Percentiles rank a stretch among this genome's conserved stretches.
These are phyloP conservation scores for Bruguiera hainesii DNA, from an alignment of 441 rosid genomes.

Conservation along the genomic window DNA sequence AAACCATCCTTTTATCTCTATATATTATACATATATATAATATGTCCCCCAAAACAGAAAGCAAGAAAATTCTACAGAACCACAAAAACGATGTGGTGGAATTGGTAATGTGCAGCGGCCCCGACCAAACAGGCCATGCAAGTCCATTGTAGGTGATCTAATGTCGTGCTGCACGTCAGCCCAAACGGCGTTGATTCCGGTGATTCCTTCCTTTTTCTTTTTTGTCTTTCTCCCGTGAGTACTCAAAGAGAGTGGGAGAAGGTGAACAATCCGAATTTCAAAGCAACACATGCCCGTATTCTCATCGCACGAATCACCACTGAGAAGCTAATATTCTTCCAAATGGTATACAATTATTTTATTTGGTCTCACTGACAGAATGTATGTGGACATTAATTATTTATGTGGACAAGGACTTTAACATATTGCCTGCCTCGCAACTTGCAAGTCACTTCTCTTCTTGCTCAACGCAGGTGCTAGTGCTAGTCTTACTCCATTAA, in stretches of 20 bases:
- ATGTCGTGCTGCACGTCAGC: slow-evolving; percentile 59
- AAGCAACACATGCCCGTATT: slow-evolving; percentile 46
- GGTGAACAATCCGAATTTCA: slow-evolving; percentile 35
- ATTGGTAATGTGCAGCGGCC: not conserved
- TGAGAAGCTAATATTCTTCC: slow-evolving; percentile 58
- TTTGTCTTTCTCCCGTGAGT: slow-evolving; percentile 28
- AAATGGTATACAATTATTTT: slow-evolving; percentile 12
- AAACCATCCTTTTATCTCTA: not conserved
- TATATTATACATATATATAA: not conserved
- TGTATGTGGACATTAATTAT: not conserved
- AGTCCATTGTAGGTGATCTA: slow-evolving; percentile 17
- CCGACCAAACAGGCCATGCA: slow-evolving; percentile 12
- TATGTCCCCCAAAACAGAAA: slow-evolving; percentile 12
- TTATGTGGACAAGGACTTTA: not conserved
- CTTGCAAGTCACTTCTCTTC: slow-evolving; percentile 13
- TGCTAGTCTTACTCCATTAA: not conserved
- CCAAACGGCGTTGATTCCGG: slow-evolving; percentile 75
- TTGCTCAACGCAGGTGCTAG: not conserved
- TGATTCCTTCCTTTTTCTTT: slow-evolving; percentile 60
- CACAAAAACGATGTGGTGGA: slow-evolving; percentile 7
- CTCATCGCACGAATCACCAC: slow-evolving; percentile 52
- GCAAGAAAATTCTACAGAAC: slow-evolving; percentile 16
- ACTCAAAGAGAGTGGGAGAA: slow-evolving; percentile 33
- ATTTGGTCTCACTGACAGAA: not conserved
- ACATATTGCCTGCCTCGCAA: not conserved